A percentile compares a stretch with the other conserved stretches of the same genome.
Conservation (phyloP, 805 yeast genomes). For the Priceomyces carsonii region DNA sequence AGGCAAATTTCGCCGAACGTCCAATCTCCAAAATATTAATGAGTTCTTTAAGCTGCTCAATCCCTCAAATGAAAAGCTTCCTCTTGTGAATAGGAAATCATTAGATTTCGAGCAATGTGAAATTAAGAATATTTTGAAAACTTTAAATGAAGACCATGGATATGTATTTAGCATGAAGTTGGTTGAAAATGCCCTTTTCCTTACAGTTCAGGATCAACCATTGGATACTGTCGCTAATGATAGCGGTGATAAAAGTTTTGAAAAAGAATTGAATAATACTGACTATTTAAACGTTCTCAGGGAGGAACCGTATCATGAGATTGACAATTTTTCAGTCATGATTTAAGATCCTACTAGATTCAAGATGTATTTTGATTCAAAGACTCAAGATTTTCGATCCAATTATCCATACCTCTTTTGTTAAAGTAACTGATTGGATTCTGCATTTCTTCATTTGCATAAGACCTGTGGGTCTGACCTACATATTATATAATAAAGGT, state of each 20-base stretch:
- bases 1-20: constrained; percentile 12
- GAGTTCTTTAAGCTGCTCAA: constrained; percentile 16
- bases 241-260: constrained; percentile 1
- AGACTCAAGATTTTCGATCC: too few species aligned
- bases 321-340: constrained; percentile 8
- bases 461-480: too few species aligned
- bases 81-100: constrained; percentile 20
- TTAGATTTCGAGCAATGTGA: constrained; percentile 20
- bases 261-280: constrained; percentile 10
- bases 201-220: constrained; percentile 13
- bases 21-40: constrained; percentile 15
- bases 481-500: too few species aligned
- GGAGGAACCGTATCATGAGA: constrained; percentile 14
- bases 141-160: constrained; percentile 10
- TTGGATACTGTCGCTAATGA: neutral
- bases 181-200: constrained; percentile 21
- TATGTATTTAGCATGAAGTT: constrained; percentile 14
- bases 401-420: too few species aligned
- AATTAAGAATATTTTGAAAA: constrained; percentile 10
- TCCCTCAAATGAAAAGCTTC: constrained; percentile 11
- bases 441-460: too few species aligned
- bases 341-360: too few species aligned
- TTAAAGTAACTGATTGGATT: too few species aligned
- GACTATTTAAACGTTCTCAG: constrained; percentile 13
- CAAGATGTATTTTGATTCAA: too few species aligned